These are phyloP conservation scores for Senna siamea DNA, from an alignment of 306 rosid genomes.

Conservation along the genomic window DNA sequence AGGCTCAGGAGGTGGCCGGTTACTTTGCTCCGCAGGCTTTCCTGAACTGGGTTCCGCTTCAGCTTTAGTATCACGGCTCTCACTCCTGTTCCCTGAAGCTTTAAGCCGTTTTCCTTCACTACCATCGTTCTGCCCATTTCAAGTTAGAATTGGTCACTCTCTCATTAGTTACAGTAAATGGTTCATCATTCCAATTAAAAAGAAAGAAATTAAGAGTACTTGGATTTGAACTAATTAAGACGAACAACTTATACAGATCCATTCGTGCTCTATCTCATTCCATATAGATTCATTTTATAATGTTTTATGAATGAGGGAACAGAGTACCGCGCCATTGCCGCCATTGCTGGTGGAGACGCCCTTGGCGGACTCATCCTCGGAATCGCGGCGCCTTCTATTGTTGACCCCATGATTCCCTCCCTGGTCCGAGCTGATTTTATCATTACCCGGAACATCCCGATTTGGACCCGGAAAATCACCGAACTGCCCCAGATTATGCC, in stretches of 20 bases:
- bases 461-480: constrained; percentile 49
- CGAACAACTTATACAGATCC: too few relatives aligned
- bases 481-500: constrained; percentile 42
- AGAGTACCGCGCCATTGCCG: constrained; percentile 60
- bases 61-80: constrained; percentile 53
- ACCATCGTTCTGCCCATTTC: constrained; percentile 56
- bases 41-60: constrained; percentile 75
- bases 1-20: constrained; percentile 58
- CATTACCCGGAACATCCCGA: too few relatives aligned
- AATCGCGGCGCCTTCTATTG: constrained; percentile 60
- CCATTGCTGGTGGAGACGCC: constrained; percentile 60
- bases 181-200: too few relatives aligned
- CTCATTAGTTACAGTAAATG: too few relatives aligned
- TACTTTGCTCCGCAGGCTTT: constrained; percentile 62
- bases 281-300: too few relatives aligned
- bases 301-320: too few relatives aligned
- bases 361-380: constrained; percentile 57
- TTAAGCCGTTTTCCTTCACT: constrained; percentile 66
- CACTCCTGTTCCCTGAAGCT: constrained; percentile 47
- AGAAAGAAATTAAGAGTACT: too few relatives aligned
- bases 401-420: constrained; percentile 31
- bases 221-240: constrained; percentile 29
- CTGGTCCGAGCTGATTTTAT: constrained; percentile 51
- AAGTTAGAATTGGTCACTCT: too few relatives aligned
- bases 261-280: too few relatives aligned